Conservation (phyloP, 2,329 filamentous ascomycete species). For the Aspergillus sergii region DNA sequence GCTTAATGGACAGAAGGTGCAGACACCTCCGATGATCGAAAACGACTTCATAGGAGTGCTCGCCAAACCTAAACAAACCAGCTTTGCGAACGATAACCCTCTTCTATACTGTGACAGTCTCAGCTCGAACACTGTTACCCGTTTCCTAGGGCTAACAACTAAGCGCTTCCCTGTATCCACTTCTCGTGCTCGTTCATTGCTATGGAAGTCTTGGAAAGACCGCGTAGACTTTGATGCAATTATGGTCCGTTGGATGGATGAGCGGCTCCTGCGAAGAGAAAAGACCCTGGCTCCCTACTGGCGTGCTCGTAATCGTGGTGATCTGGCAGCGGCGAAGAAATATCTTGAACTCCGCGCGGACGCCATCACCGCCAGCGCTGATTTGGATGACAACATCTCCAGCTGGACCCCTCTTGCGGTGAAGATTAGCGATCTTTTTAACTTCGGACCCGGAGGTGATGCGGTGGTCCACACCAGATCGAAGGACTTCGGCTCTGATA, state of each 20-base stretch:
- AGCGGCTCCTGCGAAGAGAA: slow-evolving; percentile 51
- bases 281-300: slow-evolving; percentile 51
- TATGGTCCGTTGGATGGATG: slow-evolving; percentile 54
- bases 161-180: slow-evolving; percentile 48
- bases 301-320: slow-evolving; percentile 47
- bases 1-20: slow-evolving; percentile 53
- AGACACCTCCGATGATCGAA: slow-evolving; percentile 59
- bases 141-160: slow-evolving; percentile 36
- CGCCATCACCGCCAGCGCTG: slow-evolving; percentile 54
- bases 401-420: slow-evolving; percentile 56
- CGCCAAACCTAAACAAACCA: slow-evolving; percentile 45
- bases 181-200: slow-evolving; percentile 51
- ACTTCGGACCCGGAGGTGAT: slow-evolving; percentile 57
- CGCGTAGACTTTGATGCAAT: slow-evolving; percentile 51
- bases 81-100: slow-evolving; percentile 55
- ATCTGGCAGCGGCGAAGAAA: slow-evolving; percentile 46
- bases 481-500: slow-evolving; percentile 53
- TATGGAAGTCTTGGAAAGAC: slow-evolving; percentile 56
- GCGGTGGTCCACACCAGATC: slow-evolving; percentile 54
- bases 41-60: slow-evolving; percentile 49
- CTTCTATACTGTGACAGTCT: slow-evolving; percentile 51
- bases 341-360: slow-evolving; percentile 52
- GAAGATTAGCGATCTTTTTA: slow-evolving; percentile 55
- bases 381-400: slow-evolving; percentile 55
- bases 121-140: slow-evolving; percentile 35